phyloP scores from a whole-genome alignment of 2,329 filamentous ascomycete species.

The Pseudovirgaria hyperparasitica region DNA sequence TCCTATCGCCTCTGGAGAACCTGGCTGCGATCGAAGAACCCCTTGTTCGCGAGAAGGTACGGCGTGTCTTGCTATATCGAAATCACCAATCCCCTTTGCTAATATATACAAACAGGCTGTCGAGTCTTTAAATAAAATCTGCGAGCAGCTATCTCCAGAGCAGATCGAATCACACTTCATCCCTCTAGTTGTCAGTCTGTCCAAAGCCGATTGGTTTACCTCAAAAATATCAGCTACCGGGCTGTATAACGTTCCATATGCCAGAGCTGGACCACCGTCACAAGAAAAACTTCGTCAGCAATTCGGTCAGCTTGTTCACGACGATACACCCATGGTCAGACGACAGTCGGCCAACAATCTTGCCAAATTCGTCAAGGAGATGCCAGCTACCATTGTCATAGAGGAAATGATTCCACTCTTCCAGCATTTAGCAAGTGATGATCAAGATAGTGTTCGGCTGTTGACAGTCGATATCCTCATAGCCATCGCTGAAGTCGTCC shows the following conservation, averaged over 20 bases:
- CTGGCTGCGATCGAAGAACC: conserved; percentile 97
- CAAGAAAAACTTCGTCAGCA: conserved; percentile 88
- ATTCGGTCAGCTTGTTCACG: conserved; percentile 85
- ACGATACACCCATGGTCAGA: conserved; percentile 98
- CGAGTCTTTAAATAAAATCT: conserved; percentile 99
- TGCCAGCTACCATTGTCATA: conserved; percentile 81
- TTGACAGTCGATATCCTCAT: conserved; percentile 95
- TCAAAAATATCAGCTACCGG: conserved; percentile 97
- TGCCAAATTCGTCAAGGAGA: conserved; percentile 94
- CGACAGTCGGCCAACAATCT: conserved; percentile 93
- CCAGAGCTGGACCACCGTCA: conserved; percentile 72
- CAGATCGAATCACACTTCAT: conserved; percentile 98
- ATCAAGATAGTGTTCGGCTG: conserved; percentile 93
- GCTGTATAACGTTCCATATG: conserved; percentile 87
- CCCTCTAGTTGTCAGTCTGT: conserved; percentile 84
- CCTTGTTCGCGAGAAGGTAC: conserved; percentile 90
- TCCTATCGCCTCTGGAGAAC: conserved; percentile 94
- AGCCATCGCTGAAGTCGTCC: conserved; percentile 90
- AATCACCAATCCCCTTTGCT: conserved; percentile 9
- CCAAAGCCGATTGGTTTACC: conserved; percentile 99
- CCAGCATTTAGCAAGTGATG: conserved; percentile 89
- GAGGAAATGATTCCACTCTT: conserved; percentile 99
- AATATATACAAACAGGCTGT: conserved; percentile 55
- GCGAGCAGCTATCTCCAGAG: conserved; percentile 74
- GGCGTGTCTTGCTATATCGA: conserved; percentile 1